A percentile compares a stretch with the other conserved stretches of the same genome.
Evolutionary conservation across 1,139 yeast genomes (phyloP).

Genomic region (Ogataea hybrid): DNA sequence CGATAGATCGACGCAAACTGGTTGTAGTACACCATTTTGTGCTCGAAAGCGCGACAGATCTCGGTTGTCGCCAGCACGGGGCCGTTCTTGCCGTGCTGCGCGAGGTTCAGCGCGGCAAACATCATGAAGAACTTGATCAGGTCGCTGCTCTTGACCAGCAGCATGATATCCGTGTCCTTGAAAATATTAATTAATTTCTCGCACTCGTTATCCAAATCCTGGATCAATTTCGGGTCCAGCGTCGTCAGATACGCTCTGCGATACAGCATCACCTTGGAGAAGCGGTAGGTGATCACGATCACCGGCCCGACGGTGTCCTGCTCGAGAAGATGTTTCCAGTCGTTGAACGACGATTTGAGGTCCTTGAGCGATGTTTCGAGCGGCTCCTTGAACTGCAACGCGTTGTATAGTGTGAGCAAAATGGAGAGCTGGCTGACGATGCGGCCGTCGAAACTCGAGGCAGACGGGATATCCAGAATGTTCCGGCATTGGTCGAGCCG

Average conservation of each 20-base stretch:
- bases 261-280: conserved; percentile 24
- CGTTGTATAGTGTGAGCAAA: too few relatives aligned
- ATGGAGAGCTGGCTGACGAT: conserved; percentile 76
- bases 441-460: conserved; percentile 76
- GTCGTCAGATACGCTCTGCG: conserved; percentile 22
- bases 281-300: conserved; percentile 19
- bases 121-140: conserved; percentile 11
- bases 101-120: conserved; percentile 11
- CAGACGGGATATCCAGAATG: conserved; percentile 58
- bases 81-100: conserved; percentile 2
- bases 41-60: conserved; percentile 8
- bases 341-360: conserved; percentile 19
- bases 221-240: conserved; percentile 4
- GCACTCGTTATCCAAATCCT: conserved; percentile 11
- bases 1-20: conserved; percentile 10
- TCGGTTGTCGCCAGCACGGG: conserved; percentile 4
- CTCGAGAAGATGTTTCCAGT: conserved; percentile 27
- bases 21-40: conserved; percentile 4
- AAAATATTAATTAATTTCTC: conserved; percentile 7
- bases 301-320: conserved; percentile 17
- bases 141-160: conserved; percentile 13
- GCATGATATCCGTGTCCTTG: conserved; percentile 1
- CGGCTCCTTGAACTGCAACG: conserved; percentile 42
- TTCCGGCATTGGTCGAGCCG: conserved; percentile 63
- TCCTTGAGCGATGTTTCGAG: conserved; percentile 23